phyloP scores from a whole-genome alignment of 768 basidiomycete genomes.

The Termitomyces sp. region DNA sequence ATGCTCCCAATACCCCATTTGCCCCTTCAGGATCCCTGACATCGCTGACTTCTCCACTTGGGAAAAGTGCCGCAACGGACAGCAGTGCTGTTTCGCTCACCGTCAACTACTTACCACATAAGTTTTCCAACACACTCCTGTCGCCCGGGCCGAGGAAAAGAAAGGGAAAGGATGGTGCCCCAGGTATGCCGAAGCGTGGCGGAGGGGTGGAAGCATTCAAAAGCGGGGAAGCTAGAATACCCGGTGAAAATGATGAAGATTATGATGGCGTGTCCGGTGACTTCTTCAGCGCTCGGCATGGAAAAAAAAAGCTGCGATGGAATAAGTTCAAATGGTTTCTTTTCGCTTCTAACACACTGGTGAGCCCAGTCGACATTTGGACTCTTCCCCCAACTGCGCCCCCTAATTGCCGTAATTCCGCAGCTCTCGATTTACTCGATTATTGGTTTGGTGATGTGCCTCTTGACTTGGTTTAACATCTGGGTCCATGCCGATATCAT shows the following conservation, averaged over 20 bases:
- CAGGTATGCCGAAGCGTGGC: slow-evolving; percentile 49
- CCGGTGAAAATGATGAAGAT: slow-evolving; percentile 45
- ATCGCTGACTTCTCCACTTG: slow-evolving; percentile 8
- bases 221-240: slow-evolving; percentile 47
- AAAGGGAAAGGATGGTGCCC: slow-evolving; percentile 24
- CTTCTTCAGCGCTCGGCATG: slow-evolving; percentile 36
- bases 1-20: slow-evolving; percentile 15
- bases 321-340: slow-evolving; percentile 79
- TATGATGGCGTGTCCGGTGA: slow-evolving; percentile 39
- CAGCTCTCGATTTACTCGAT: slow-evolving; percentile 55
- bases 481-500: slow-evolving; percentile 66
- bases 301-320: slow-evolving; percentile 53
- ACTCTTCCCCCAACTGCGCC: not conserved
- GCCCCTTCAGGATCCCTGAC: slow-evolving; percentile 9
- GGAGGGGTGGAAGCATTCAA: slow-evolving; percentile 68
- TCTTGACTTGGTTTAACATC: slow-evolving; percentile 75
- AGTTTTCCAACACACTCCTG: slow-evolving; percentile 51
- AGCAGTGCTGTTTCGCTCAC: slow-evolving; percentile 32
- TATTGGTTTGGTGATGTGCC: slow-evolving; percentile 53
- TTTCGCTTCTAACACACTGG: slow-evolving; percentile 52
- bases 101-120: slow-evolving; percentile 68
- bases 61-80: slow-evolving; percentile 4
- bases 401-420: not conserved
- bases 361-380: slow-evolving; percentile 11
- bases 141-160: slow-evolving; percentile 34